These are phyloP conservation scores for Myxozyma sirexii DNA, from an alignment of 805 yeast genomes.

Conservation along the genomic window DNA sequence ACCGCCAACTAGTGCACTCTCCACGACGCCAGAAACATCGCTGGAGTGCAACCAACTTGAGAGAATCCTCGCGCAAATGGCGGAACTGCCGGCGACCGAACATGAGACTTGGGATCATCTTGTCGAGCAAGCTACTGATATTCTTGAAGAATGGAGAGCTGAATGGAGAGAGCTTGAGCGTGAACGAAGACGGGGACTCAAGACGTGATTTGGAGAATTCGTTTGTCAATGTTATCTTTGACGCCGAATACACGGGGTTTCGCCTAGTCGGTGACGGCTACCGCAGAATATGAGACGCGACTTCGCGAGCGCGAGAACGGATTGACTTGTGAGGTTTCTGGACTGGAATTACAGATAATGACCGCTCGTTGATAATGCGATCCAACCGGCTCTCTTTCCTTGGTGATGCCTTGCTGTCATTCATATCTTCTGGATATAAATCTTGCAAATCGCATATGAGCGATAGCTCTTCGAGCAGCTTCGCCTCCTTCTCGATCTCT, in stretches of 20 bases:
- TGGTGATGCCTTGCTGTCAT: background rate
- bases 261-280: no score
- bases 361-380: constrained; percentile 4
- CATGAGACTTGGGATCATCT: background rate
- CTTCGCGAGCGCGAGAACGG: background rate
- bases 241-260: no score
- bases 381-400: background rate
- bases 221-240: no score
- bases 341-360: background rate
- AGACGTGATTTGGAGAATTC: background rate
- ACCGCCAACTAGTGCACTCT: background rate
- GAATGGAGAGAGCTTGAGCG: constrained; percentile 12
- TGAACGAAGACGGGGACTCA: background rate
- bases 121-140: background rate
- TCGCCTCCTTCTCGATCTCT: background rate
- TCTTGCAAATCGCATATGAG: background rate
- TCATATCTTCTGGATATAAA: background rate
- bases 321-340: background rate
- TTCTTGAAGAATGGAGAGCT: constrained; percentile 1
- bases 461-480: background rate
- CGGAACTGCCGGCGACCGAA: background rate
- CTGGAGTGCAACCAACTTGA: background rate
- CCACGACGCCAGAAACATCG: background rate
- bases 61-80: background rate
- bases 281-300: background rate